Base-by-base conservation (phyloP, 2,329 filamentous ascomycete genomes). In the Talaromyces sp. region DNA sequence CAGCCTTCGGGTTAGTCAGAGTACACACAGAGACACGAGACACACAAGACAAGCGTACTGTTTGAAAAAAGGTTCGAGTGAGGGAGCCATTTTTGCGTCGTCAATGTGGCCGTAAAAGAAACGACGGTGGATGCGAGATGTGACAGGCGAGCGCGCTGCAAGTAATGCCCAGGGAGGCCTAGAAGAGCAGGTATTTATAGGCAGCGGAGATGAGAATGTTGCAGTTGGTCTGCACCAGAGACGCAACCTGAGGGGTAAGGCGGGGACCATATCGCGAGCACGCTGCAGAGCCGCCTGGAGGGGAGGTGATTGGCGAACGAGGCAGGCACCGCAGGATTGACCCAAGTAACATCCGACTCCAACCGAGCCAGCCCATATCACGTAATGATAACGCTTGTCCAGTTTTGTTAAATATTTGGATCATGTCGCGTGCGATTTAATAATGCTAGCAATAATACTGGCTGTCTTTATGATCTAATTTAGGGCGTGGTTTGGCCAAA, bases 1-100 rank as follows among this genome's bases (percentile, higher is more conserved):
- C 19, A 44, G 39, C 64, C 44, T 57, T 25, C 6, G 4, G 44
- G 39, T 65, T 22, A 64, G 58, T 59, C 47, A 62, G 33, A 58
- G 51, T 27, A 28, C 33, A 39, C 13, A 61, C 19, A 28, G 15
- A 25, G 13, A 9, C 36, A 53, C 49, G 17, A 53, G 27, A n/a
- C 27, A n/a, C 22, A 28, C 28, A 22, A 55, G 53, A 44, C 32
- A 51, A 47, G 71, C 78, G 63, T 69, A 82, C 84, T 96, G 88
- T 79, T 91, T 88, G 84, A 97, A 98, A 83, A 90, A 98, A 66
- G 88, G 84, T 77, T 97, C 91, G 69, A 99, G 87, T 77, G 96
- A 86, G 64, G 92, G 91, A 61, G 92, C 91, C 91, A 97, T 96
- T 76, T 86, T 90, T 79, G 66, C 62, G 69, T 80, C 76, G 67